These are phyloP conservation scores for Backusella parvicylindrica DNA, from an alignment of 192 early-diverging fungal genomes.

Conservation along the genomic window DNA sequence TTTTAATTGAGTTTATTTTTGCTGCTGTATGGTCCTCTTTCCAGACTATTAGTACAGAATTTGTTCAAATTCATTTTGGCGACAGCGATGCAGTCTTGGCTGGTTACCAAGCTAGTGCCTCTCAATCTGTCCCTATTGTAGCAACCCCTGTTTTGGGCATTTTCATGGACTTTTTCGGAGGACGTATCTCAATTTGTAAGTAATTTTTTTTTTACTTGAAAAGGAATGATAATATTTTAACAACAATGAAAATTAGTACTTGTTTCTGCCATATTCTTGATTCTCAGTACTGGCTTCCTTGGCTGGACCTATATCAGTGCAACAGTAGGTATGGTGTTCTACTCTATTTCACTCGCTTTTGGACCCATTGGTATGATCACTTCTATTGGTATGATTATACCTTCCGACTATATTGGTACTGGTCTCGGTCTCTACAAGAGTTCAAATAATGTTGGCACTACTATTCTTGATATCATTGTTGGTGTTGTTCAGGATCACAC, in stretches of 20 bases:
- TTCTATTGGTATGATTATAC: slow-evolving; percentile 56
- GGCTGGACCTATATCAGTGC: slow-evolving; percentile 56
- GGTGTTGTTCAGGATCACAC: slow-evolving; percentile 56
- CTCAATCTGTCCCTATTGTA: slow-evolving; percentile 53
- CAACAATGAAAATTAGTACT: slow-evolving; percentile 13
- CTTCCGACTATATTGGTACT: slow-evolving; percentile 54
- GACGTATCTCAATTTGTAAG: slow-evolving; percentile 43
- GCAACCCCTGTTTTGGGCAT: slow-evolving; percentile 51
- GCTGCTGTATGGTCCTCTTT: slow-evolving; percentile 43
- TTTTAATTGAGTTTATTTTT: slow-evolving; percentile 53
- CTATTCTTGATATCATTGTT: slow-evolving; percentile 56
- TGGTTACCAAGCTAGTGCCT: slow-evolving; percentile 38
- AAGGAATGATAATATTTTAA: background rate
- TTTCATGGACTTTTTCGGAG: slow-evolving; percentile 52
- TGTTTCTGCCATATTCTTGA: slow-evolving; percentile 27
- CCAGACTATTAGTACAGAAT: slow-evolving; percentile 33
- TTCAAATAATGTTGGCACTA: slow-evolving; percentile 57
- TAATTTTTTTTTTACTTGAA: background rate
- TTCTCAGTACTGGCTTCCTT: slow-evolving; percentile 35
- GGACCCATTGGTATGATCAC: slow-evolving; percentile 60
- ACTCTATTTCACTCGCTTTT: slow-evolving; percentile 54
- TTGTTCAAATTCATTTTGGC: slow-evolving; percentile 37
- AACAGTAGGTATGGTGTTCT: slow-evolving; percentile 52
- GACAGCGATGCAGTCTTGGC: slow-evolving; percentile 21
- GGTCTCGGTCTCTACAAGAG: slow-evolving; percentile 62